Evolutionary conservation across 1,139 yeast genomes (phyloP).

Genomic region (Suhomyces anneliseae): DNA sequence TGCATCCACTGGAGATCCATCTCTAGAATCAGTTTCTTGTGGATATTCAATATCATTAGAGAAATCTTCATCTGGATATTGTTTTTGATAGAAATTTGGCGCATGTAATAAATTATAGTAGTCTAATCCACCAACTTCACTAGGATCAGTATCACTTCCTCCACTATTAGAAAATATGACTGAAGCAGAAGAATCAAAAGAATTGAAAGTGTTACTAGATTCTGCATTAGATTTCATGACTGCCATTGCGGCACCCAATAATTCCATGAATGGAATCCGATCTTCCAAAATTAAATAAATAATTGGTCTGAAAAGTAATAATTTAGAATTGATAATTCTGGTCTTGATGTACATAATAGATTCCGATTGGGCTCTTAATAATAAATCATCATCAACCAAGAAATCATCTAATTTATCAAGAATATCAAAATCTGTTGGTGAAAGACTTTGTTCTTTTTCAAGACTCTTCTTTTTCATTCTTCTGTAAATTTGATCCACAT

Average conservation of each 20-base stretch:
- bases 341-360: conserved; percentile 43
- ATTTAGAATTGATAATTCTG: conserved; percentile 34
- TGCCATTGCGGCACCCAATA: conserved; percentile 16
- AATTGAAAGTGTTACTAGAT: conserved; percentile 3
- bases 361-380: conserved; percentile 39
- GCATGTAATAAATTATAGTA: conserved; percentile 31
- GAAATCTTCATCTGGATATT: conserved; percentile 36
- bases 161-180: conserved; percentile 6
- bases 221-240: conserved; percentile 14
- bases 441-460: conserved; percentile 5
- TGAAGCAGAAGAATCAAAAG: conserved; percentile 10
- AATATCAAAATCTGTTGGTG: conserved; percentile 13
- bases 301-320: conserved; percentile 37
- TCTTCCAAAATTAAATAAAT: conserved; percentile 37
- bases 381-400: conserved; percentile 35
- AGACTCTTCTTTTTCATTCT: conserved; percentile 27
- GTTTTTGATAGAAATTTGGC: conserved; percentile 26
- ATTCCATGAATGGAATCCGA: conserved; percentile 22
- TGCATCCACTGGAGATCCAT: conserved; percentile 14
- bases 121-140: conserved; percentile 20
- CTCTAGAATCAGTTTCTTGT: conserved; percentile 9
- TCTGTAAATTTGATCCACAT: conserved; percentile 35
- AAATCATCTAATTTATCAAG: conserved; percentile 33
- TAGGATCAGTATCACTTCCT: conserved; percentile 8
- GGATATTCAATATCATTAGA: conserved; percentile 25